Percentiles rank a stretch among this genome's conserved stretches.
These are phyloP conservation scores for Crithidia bombi DNA, from an alignment of 208 protist genomes.

Conservation along the genomic window DNA sequence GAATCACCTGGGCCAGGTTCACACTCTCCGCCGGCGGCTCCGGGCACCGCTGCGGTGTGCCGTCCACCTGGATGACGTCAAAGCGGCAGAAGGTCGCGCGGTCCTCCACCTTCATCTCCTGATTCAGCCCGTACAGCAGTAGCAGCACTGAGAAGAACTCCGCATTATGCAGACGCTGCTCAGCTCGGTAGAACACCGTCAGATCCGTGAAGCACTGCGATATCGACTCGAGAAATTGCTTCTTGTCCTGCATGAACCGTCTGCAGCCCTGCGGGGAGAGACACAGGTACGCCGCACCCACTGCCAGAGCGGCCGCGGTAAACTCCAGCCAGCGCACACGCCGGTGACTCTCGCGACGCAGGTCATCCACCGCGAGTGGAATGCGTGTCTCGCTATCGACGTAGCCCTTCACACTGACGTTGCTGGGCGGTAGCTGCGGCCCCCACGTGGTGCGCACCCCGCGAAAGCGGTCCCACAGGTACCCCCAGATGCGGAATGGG, in stretches of 20 bases:
- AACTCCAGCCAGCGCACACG: constrained; percentile 85
- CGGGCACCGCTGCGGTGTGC: constrained; percentile 28
- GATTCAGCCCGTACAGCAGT: constrained; percentile 82
- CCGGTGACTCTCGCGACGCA: constrained; percentile 45
- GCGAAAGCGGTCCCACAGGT: constrained; percentile 87
- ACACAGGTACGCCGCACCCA: constrained; percentile 72
- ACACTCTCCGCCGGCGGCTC: constrained; percentile 65
- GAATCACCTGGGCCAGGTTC: constrained; percentile 74
- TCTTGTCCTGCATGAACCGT: constrained; percentile 78
- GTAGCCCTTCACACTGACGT: constrained; percentile 31
- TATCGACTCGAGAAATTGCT: constrained; percentile 86
- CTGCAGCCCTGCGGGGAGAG: constrained; percentile 57
- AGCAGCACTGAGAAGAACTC: constrained; percentile 84
- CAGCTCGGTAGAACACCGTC: constrained; percentile 68
- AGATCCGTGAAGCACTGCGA: constrained; percentile 89
- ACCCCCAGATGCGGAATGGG: constrained; percentile 76
- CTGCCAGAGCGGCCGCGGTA: constrained; percentile 72
- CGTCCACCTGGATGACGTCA: constrained; percentile 30
- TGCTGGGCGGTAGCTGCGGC: constrained; percentile 58
- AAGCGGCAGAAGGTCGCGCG: constrained; percentile 70
- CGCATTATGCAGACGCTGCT: constrained; percentile 62
- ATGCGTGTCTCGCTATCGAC: constrained; percentile 19
- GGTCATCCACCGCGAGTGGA: constrained; percentile 16
- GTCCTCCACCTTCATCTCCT: constrained; percentile 78
- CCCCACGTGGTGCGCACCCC: constrained; percentile 79